Evolutionary conservation across 148 eudicot species (phyloP).

Genomic region (Beta vulgaris): DNA sequence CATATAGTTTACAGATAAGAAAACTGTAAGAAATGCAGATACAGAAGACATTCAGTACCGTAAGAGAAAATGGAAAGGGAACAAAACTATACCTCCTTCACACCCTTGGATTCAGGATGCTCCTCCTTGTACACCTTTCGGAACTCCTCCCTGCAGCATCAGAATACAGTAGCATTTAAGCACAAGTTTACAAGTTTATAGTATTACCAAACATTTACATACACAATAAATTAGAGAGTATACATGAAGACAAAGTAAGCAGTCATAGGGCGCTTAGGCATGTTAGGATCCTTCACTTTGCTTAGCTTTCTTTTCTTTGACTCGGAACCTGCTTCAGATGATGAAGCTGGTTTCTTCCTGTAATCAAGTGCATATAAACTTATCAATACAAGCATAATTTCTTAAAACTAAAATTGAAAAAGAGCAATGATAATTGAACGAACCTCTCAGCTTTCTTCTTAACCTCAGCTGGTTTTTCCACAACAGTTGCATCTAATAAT

Average conservation of each 20-base stretch:
- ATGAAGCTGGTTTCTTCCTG: slow-evolving; percentile 43
- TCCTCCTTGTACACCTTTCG: slow-evolving; percentile 70
- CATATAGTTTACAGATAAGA: neutral
- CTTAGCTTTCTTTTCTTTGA: slow-evolving; percentile 52
- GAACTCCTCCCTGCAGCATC: slow-evolving; percentile 65
- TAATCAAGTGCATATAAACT: neutral
- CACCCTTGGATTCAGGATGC: slow-evolving; percentile 69
- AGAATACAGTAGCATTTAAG: neutral
- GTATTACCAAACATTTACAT: neutral
- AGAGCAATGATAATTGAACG: too few relatives aligned
- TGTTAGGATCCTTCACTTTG: slow-evolving; percentile 50
- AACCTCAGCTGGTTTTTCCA: slow-evolving; percentile 44
- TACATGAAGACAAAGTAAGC: slow-evolving; percentile 86
- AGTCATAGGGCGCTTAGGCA: slow-evolving; percentile 72
- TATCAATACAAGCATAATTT: neutral
- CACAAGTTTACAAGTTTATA: neutral
- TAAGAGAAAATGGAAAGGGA: neutral
- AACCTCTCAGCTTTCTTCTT: slow-evolving; percentile 53
- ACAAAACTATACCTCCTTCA: slow-evolving; percentile 39
- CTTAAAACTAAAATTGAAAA: neutral
- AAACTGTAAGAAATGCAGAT: neutral
- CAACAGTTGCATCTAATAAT: slow-evolving; percentile 50
- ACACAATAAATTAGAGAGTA: neutral
- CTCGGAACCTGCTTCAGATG: slow-evolving; percentile 26
- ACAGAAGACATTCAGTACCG: neutral